Conservation (phyloP, 441 rosid species). For the Gossypium schwendimanii region DNA sequence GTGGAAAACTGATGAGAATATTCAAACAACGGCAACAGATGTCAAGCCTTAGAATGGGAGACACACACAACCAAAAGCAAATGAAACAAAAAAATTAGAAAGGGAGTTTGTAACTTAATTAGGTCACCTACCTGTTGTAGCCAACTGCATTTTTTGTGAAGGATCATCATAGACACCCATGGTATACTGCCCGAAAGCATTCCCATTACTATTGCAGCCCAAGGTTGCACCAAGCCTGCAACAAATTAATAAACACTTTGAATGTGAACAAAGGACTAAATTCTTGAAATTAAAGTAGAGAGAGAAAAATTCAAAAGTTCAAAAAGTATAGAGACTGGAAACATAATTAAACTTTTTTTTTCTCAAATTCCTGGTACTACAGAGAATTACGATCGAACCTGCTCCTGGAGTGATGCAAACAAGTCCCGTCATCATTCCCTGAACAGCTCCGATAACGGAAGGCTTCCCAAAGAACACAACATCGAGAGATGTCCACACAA, state of each 20-base stretch:
- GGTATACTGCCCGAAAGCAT: conserved; percentile 68
- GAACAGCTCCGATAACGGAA: conserved; percentile 81
- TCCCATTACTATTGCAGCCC: conserved; percentile 80
- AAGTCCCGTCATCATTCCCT: conserved; percentile 86
- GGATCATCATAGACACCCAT: conserved; percentile 89
- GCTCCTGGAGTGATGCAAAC: conserved; percentile 85
- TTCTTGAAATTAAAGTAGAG: too few relatives aligned
- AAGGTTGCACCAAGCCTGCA: conserved; percentile 70
- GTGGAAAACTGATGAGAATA: not conserved
- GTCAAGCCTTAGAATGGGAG: not conserved
- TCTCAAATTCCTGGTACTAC: not conserved
- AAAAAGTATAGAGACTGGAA: too few relatives aligned
- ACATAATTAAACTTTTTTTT: not conserved
- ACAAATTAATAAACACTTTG: not conserved
- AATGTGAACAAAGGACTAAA: not conserved
- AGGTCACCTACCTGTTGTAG: conserved; percentile 48
- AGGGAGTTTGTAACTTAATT: not conserved
- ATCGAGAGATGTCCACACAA: conserved; percentile 73
- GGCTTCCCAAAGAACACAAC: conserved; percentile 75
- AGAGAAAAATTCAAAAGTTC: too few relatives aligned
- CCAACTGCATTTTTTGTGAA: conserved; percentile 54
- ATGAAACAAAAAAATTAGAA: not conserved
- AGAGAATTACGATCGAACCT: conserved; percentile 27
- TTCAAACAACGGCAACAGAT: not conserved
- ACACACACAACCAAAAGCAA: not conserved